Conservation (phyloP, 2,329 filamentous ascomycete species). For the Aspergillus sergii region DNA sequence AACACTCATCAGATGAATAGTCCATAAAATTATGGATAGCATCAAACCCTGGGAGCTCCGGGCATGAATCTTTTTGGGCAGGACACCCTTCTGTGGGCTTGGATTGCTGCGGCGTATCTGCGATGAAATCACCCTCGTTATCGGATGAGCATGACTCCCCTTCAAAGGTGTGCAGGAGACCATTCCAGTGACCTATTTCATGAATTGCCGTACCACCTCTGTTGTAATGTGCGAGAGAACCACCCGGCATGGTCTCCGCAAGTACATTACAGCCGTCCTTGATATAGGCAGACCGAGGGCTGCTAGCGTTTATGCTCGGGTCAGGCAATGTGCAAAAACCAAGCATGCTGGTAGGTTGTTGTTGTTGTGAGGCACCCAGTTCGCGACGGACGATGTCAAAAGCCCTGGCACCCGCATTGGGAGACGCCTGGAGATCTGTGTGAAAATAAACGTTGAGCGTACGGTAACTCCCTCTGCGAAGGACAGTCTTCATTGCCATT, state of each 20-base stretch:
- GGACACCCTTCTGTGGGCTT: constrained; percentile 65
- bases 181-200: constrained; percentile 53
- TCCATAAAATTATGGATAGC: constrained; percentile 64
- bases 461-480: constrained; percentile 57
- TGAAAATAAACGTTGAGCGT: constrained; percentile 64
- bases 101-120: constrained; percentile 49
- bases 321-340: constrained; percentile 57
- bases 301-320: constrained; percentile 43
- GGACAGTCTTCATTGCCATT: constrained; percentile 54
- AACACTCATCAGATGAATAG: constrained; percentile 59
- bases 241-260: constrained; percentile 59
- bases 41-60: constrained; percentile 49
- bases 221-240: constrained; percentile 52
- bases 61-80: constrained; percentile 54
- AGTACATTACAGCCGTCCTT: constrained; percentile 61
- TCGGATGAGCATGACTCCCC: constrained; percentile 37
- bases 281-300: constrained; percentile 44
- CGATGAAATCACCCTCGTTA: constrained; percentile 46
- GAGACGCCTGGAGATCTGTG: constrained; percentile 49
- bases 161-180: constrained; percentile 49
- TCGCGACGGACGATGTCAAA: constrained; percentile 30
- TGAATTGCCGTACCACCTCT: constrained; percentile 50
- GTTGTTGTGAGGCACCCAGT: constrained; percentile 16
- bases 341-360: constrained; percentile 43
- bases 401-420: constrained; percentile 25